Conservation (phyloP, 164 flowering plant species). For the Vitis riparia region DNA sequence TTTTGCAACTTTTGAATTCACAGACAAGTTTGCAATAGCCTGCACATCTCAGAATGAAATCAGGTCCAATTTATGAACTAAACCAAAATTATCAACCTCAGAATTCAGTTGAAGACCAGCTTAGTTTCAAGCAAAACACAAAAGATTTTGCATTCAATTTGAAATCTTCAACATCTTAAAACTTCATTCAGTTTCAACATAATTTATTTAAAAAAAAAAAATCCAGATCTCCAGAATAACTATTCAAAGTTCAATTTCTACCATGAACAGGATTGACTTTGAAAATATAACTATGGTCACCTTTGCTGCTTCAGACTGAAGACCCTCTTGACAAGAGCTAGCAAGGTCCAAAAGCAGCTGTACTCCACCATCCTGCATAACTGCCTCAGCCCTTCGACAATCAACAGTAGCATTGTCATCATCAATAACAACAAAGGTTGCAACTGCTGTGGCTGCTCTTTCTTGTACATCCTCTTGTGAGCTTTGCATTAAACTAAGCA, state of each 20-base stretch:
- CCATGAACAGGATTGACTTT: background rate
- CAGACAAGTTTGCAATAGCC: conserved; percentile 98
- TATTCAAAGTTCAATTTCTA: background rate
- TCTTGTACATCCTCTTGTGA: conserved; percentile 95
- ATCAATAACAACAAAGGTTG: conserved; percentile 95
- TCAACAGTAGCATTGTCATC: conserved; percentile 93
- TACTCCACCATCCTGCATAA: conserved; percentile 89
- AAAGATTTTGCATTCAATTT: too few species aligned
- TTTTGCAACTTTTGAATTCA: conserved; percentile 90
- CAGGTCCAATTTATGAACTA: too few species aligned
- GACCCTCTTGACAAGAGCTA: conserved; percentile 85
- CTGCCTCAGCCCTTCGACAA: conserved; percentile 83
- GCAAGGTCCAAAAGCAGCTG: conserved; percentile 78
- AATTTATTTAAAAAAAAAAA: too few species aligned
- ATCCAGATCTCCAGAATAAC: too few species aligned
- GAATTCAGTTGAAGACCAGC: background rate
- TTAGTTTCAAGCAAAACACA: background rate
- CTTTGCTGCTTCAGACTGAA: conserved; percentile 97
- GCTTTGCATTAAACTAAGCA: conserved; percentile 83
- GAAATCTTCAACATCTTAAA: too few species aligned
- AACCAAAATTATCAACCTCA: background rate
- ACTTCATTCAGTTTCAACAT: too few species aligned
- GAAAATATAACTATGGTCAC: conserved; percentile 26
- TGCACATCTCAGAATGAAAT: conserved; percentile 14
- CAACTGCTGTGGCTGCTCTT: conserved; percentile 95